phyloP scores from a whole-genome alignment of 164 flowering plant genomes.

The Dillenia suffruticosa region DNA sequence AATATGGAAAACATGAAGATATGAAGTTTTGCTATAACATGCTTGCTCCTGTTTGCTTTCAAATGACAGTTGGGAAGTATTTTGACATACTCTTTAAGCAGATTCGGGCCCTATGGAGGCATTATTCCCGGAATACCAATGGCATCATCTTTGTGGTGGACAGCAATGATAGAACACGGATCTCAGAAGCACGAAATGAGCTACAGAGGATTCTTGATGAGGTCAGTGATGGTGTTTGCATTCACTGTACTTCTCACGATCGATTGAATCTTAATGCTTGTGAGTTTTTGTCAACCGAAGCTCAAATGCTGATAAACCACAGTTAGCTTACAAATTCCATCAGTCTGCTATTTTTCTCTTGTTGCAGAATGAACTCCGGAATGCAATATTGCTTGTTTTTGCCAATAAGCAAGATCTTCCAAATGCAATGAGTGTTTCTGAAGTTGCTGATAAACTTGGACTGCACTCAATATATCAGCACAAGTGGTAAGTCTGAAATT shows the following conservation, averaged over 20 bases:
- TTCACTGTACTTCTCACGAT: not conserved
- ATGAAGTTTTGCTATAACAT: too few relatives aligned
- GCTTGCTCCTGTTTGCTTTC: too few relatives aligned
- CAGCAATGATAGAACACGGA: constrained; percentile 46
- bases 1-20: too few relatives aligned
- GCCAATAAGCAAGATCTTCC: constrained; percentile 64
- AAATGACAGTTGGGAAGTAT: too few relatives aligned
- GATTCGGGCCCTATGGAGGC: constrained; percentile 59
- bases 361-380: constrained; percentile 36
- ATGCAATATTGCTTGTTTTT: constrained; percentile 40
- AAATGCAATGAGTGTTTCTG: constrained; percentile 42
- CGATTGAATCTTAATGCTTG: too few relatives aligned
- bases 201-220: constrained; percentile 41
- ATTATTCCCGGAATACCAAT: constrained; percentile 44
- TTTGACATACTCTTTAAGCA: constrained; percentile 4
- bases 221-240: constrained; percentile 23
- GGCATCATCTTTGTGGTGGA: constrained; percentile 56
- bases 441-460: constrained; percentile 53
- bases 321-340: not conserved
- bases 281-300: too few relatives aligned
- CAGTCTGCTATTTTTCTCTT: not conserved
- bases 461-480: constrained; percentile 40
- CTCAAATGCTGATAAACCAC: not conserved
- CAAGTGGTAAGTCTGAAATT: constrained; percentile 26
- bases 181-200: constrained; percentile 42